Evolutionary conservation across 345 rosid species (phyloP), one percentile per base, ranked within the genome.

Genomic region (Bruguiera parviflora): DNA sequence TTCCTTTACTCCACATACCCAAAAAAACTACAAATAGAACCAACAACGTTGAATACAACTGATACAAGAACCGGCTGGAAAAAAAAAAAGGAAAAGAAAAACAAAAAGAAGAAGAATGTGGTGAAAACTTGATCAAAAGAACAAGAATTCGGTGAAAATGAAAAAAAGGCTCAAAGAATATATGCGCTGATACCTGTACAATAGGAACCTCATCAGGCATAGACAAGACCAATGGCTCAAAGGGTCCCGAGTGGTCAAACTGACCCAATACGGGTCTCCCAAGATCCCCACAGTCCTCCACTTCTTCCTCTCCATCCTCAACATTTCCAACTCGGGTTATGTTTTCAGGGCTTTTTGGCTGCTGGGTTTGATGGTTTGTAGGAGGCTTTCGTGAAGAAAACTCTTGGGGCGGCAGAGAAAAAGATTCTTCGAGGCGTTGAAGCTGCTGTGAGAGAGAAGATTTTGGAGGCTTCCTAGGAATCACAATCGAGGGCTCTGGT

Each of bases 381-480:
- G 67, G 79, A 49, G 67, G 79, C 46, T 73, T 65, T 67, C 66
- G 73, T 13, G 65, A 22, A 29, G 25, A 18, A 57, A 65, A 47
- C 6, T 55, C 25, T 20, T 71, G 80, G 3, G 81, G 71, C 4
- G 68, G 63, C 69, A 89, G 24, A 72, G 80, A 75, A 73, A 7
- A 65, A 53, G 80, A 67, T n/a, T 83, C 87, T 11, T 85, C 87
- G 33, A 94, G 92, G 63, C 98, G 95, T 46, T 73, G 91, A 62
- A 94, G 84, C 74, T 91, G 97, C 77, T 77, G 84, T 0, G 86
- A 79, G 67, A 94, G 80, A 58, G 91, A 84, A 57, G 98, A 85
- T 78, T 89, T 94, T 3, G 97, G 97, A 55, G 98, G 98, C 77
- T 82, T 91, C 75, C 97, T 83, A 29, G 72, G 76, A 64, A 67